A percentile compares a stretch with the other conserved stretches of the same genome.
These are phyloP conservation scores for Saccharomycopsis phalli DNA, from an alignment of 1,139 yeast genomes.

Conservation along the genomic window DNA sequence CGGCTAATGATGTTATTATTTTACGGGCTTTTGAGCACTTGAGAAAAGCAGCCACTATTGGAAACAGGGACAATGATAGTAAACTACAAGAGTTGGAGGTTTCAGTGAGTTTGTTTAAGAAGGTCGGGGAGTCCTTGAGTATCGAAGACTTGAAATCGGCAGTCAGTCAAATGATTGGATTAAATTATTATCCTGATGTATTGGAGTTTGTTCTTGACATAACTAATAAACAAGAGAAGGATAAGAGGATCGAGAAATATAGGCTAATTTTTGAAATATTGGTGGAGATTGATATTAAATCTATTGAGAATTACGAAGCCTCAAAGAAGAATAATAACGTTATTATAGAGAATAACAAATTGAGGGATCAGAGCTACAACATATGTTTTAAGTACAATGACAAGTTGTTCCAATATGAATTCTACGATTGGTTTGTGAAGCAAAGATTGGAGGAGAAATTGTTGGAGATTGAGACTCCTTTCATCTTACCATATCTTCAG, in stretches of 20 bases:
- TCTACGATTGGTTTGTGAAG: constrained; percentile 85
- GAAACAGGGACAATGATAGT: constrained; percentile 41
- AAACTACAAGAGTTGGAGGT: constrained; percentile 61
- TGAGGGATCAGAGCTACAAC: constrained; percentile 66
- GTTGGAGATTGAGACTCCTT: constrained; percentile 74
- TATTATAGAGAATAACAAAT: constrained; percentile 45
- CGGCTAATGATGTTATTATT: constrained; percentile 85
- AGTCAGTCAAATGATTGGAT: constrained; percentile 63
- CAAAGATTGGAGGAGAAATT: constrained; percentile 73
- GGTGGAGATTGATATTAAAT: constrained; percentile 60
- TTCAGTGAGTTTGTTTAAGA: constrained; percentile 69
- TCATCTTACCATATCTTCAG: constrained; percentile 65
- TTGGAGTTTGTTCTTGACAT: constrained; percentile 73
- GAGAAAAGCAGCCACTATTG: constrained; percentile 75
- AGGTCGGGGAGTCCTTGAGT: constrained; percentile 70
- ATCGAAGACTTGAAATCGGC: constrained; percentile 79
- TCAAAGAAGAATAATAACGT: constrained; percentile 27
- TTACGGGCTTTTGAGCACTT: constrained; percentile 91
- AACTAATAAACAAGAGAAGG: constrained; percentile 59
- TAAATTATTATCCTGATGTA: constrained; percentile 79
- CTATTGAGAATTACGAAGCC: constrained; percentile 44
- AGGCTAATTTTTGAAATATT: constrained; percentile 66
- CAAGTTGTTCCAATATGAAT: constrained; percentile 77
- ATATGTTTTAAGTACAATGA: constrained; percentile 70
- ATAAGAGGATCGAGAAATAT: constrained; percentile 56